Base-by-base conservation (phyloP, 768 basidiomycete species). In the Holtermanniella nyarrowii region DNA sequence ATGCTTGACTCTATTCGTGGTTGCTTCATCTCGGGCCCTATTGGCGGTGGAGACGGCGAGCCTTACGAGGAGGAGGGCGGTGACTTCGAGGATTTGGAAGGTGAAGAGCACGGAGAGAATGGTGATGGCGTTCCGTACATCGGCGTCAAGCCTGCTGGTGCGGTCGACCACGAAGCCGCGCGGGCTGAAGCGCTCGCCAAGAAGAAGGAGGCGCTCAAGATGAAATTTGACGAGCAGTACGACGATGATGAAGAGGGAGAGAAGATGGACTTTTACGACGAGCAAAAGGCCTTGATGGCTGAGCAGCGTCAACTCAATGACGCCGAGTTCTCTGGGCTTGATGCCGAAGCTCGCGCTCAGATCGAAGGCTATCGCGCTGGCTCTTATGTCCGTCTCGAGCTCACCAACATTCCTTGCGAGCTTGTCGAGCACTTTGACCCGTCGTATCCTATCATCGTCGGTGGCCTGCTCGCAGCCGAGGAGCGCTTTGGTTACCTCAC, bases 181-280 rank as follows among this genome's bases (percentile, higher is more conserved):
- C 54, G 69, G 52, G 25, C 64, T 5, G 76, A 78, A 1, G 65
- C 70, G 1, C 81, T 96, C 27, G 80, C 84, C 7, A 77, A 79
- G 25, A 96, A 93, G 75, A 96, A 96, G 74, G 88, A 86, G 60
- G 80, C 78, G 1, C 78, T 96, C 53, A 95, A 95, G 73, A 82
- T 83, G 58, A 91, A 93, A 70, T 99, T 99, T 67, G 88, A 99
- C 72, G 87, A 88, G 61, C 85, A 93, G 72, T 96, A 96, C 71
- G 89, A 95, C 68, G 88, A 90, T 58, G 73, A 73, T 26, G 68
- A 72, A 54, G 71, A 66, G 23, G 73, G 68, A 16, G 73, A 69
- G 25, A 84, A 86, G 61, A 72, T 81, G 68, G 87, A 89, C 64
- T 95, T 95, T 64, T 99, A 95, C 75, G 80, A 83, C 45, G 81